Evolutionary conservation across 2,329 filamentous ascomycete genomes (phyloP).

Genomic region (Domatiomyces globalis): DNA sequence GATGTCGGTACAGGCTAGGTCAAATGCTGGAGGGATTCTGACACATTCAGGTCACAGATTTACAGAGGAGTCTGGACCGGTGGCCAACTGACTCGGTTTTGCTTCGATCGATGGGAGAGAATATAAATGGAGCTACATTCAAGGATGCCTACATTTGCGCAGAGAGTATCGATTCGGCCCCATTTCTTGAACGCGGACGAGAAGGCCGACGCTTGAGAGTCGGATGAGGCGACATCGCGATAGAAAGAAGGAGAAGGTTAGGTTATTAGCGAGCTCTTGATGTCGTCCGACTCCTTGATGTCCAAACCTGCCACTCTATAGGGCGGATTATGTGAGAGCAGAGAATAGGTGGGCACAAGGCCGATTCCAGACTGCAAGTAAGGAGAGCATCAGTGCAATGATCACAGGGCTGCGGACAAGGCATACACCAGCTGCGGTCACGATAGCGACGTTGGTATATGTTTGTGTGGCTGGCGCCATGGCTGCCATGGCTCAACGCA

Average conservation of each 20-base stretch:
- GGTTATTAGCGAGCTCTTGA: constrained; percentile 22
- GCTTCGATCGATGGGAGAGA: constrained; percentile 22
- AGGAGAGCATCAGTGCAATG: neutral
- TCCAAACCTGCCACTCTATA: constrained; percentile 23
- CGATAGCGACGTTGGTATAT: constrained; percentile 24
- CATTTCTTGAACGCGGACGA: constrained; percentile 29
- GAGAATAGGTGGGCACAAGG: constrained; percentile 27
- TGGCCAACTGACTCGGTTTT: constrained; percentile 10
- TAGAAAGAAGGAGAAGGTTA: constrained; percentile 29
- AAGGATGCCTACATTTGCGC: constrained; percentile 38
- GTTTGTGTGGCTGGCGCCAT: neutral
- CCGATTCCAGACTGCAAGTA: constrained; percentile 35
- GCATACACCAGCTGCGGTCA: constrained; percentile 30
- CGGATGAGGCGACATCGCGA: constrained; percentile 35
- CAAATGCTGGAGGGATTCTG: constrained; percentile 31
- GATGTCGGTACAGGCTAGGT: constrained; percentile 35
- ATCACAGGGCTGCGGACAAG: constrained; percentile 5
- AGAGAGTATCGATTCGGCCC: constrained; percentile 35
- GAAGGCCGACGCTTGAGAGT: constrained; percentile 32
- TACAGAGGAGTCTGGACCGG: neutral
- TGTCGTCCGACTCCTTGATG: constrained; percentile 23
- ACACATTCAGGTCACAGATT: neutral
- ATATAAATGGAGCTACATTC: constrained; percentile 36
- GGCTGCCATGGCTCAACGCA: too few species aligned
- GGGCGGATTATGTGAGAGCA: constrained; percentile 24